phyloP scores from a whole-genome alignment of 805 yeast species.

The Spathaspora girioi region DNA sequence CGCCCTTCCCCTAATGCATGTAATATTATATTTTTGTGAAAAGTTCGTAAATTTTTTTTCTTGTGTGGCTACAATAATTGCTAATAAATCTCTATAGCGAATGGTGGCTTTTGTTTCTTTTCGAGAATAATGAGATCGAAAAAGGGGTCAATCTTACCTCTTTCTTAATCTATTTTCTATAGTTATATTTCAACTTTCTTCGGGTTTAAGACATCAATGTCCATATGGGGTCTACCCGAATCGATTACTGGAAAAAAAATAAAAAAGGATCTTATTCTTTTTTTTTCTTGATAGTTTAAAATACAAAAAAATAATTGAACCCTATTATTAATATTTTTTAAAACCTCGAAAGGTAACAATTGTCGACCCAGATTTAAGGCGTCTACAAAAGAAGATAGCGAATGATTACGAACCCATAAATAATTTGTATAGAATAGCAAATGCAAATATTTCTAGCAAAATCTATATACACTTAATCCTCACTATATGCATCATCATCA shows the following conservation, averaged over 20 bases:
- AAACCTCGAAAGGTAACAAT: not conserved
- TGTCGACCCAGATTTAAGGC: not conserved
- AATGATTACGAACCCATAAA: not conserved
- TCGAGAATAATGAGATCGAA: too few relatives aligned
- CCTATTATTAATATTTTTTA: not conserved
- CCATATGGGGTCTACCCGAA: too few relatives aligned
- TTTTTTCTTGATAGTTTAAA: not conserved
- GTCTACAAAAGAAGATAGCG: not conserved
- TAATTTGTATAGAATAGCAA: not conserved
- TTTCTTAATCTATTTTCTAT: not conserved
- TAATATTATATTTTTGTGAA: not conserved
- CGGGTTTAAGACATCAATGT: too few relatives aligned
- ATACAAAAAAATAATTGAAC: not conserved
- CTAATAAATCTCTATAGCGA: not conserved
- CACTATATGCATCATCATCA: slow-evolving; percentile 12
- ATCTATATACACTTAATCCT: slow-evolving; percentile 1
- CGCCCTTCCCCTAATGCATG: not conserved
- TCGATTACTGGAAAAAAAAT: too few relatives aligned
- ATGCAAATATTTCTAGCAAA: not conserved
- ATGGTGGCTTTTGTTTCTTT: not conserved
- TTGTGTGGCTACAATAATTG: not conserved
- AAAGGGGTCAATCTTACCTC: not conserved
- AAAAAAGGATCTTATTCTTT: not conserved
- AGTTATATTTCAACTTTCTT: not conserved
- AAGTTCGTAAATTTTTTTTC: not conserved